These are phyloP conservation scores for Neurospora tetraspora DNA, from an alignment of 495 filamentous ascomycete genomes.

Conservation along the genomic window DNA sequence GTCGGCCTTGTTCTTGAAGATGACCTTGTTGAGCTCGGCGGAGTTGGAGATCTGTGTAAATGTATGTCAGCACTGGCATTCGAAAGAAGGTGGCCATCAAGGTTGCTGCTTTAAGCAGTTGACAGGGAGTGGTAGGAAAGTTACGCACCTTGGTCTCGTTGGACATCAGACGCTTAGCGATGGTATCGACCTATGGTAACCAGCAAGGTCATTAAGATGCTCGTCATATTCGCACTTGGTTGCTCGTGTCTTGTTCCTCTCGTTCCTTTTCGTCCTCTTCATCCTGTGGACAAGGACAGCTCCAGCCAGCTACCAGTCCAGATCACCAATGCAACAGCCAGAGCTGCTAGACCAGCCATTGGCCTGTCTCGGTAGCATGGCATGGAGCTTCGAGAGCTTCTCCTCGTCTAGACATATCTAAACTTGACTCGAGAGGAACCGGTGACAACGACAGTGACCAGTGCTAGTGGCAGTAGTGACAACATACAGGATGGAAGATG, in stretches of 20 bases:
- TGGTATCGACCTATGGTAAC: constrained; percentile 81
- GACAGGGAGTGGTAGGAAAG: too few species aligned
- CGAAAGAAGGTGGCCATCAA: too few species aligned
- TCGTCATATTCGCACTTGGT: background rate
- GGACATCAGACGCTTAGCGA: constrained; percentile 98
- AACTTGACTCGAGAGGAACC: background rate
- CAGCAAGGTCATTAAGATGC: constrained; percentile 10
- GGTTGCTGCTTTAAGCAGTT: too few species aligned
- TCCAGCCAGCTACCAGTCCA: background rate
- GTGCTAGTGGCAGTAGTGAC: background rate
- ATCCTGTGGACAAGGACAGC: background rate
- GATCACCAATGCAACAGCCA: background rate
- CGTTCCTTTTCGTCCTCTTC: background rate
- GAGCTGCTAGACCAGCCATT: constrained; percentile 2
- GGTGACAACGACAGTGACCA: background rate
- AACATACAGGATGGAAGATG: constrained; percentile 86
- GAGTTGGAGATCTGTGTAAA: constrained; percentile 52
- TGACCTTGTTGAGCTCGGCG: constrained; percentile 67
- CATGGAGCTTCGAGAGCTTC: background rate
- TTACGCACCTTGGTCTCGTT: constrained; percentile 64
- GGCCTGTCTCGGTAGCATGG: constrained; percentile 5
- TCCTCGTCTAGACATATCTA: background rate
- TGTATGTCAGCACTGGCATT: too few species aligned
- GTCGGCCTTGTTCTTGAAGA: constrained; percentile 83
- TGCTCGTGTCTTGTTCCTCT: background rate